Conservation (phyloP, 495 filamentous ascomycete genomes). For the Tuber calosporum region DNA sequence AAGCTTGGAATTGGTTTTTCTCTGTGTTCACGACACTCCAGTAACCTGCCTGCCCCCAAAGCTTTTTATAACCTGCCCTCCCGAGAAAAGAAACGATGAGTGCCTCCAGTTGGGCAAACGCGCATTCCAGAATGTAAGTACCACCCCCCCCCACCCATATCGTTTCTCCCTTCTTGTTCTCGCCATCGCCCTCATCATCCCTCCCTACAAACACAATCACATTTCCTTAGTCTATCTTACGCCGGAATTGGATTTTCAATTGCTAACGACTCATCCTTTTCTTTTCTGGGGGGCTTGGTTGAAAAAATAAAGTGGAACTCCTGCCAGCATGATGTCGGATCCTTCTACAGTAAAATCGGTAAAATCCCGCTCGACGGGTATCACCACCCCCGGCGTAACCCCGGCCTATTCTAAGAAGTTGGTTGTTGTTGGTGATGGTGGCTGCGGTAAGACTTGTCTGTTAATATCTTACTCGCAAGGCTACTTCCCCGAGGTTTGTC, state of each 20-base stretch:
- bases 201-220: not conserved
- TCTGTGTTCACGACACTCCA: not conserved
- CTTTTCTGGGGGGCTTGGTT: constrained; percentile 5
- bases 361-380: constrained; percentile 34
- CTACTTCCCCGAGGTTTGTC: constrained; percentile 88
- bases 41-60: not conserved
- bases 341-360: constrained; percentile 36
- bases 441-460: constrained; percentile 96
- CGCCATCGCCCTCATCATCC: not conserved
- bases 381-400: constrained; percentile 50
- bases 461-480: constrained; percentile 97
- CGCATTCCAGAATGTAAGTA: constrained; percentile 38
- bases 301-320: constrained; percentile 27
- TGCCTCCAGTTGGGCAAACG: constrained; percentile 36
- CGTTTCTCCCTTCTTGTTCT: not conserved
- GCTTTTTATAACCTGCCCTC: not conserved
- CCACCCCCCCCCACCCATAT: constrained; percentile 8
- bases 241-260: not conserved
- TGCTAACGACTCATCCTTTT: constrained; percentile 14
- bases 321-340: constrained; percentile 39
- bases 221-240: not conserved
- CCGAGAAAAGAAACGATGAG: constrained; percentile 26
- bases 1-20: not conserved
- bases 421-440: constrained; percentile 94
- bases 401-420: constrained; percentile 97